Conservation (phyloP, 1,284 basidiomycete genomes). For the Tetrapyrgos nigripes region DNA sequence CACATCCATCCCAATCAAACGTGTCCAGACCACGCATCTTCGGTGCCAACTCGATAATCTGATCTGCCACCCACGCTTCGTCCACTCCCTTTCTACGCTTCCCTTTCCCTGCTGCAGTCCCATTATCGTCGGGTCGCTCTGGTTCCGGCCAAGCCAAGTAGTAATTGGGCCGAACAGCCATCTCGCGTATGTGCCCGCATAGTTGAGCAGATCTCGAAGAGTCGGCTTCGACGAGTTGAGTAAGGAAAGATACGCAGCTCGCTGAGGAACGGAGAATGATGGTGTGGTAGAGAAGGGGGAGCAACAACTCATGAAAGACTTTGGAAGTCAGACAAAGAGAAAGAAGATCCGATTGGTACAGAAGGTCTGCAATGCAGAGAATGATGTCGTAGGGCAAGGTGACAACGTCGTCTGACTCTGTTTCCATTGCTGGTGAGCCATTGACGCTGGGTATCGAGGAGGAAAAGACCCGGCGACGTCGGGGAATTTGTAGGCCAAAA, state of each 20-base stretch:
- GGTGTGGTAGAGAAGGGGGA: conserved; percentile 47
- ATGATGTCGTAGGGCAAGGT: conserved; percentile 42
- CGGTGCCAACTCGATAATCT: conserved; percentile 37
- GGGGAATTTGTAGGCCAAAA: neutral
- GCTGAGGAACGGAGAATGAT: conserved; percentile 47
- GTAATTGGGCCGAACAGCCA: conserved; percentile 53
- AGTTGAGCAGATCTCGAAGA: conserved; percentile 29
- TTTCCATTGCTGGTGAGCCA: neutral
- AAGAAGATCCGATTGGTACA: conserved; percentile 41
- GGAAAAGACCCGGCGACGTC: neutral
- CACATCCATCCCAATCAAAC: conserved; percentile 55
- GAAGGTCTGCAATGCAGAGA: conserved; percentile 41
- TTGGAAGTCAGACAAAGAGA: conserved; percentile 43
- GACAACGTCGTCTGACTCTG: neutral
- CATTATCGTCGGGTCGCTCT: conserved; percentile 30
- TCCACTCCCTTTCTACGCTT: conserved; percentile 23
- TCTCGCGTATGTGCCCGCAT: conserved; percentile 43
- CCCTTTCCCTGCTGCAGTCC: neutral
- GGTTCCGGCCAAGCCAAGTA: conserved; percentile 53
- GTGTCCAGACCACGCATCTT: conserved; percentile 39
- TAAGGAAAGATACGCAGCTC: conserved; percentile 40
- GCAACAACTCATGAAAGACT: conserved; percentile 36
- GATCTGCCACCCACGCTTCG: conserved; percentile 44
- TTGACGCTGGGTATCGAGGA: neutral
- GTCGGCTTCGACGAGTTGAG: conserved; percentile 37